Conservation (phyloP, 257 asterid species). For the Solanum clarkiae region DNA sequence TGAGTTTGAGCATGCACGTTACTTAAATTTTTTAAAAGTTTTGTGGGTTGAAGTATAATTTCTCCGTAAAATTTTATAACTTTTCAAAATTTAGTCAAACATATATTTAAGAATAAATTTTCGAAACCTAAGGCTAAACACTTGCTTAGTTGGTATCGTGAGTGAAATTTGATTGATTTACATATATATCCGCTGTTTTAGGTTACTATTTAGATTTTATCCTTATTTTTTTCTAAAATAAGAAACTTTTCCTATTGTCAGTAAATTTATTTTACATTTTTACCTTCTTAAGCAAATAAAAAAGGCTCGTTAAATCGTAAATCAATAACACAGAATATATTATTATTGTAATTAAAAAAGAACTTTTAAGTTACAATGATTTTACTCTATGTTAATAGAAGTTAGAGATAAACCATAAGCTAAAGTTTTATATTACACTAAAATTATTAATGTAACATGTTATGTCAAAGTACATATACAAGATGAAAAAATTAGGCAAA, state of each 20-base stretch:
- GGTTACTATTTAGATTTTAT: background rate
- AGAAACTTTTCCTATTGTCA: no score
- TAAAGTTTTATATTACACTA: background rate
- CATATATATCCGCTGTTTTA: background rate
- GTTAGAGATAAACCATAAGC: background rate
- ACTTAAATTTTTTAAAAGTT: no score
- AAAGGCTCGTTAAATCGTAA: background rate
- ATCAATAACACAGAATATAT: background rate
- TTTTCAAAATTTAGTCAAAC: background rate
- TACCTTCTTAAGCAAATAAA: background rate
- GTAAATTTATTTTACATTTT: no score
- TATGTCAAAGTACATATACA: background rate
- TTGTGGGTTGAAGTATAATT: no score
- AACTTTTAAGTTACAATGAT: no score
- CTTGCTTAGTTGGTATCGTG: background rate
- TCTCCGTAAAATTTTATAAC: accelerated
- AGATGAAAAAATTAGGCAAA: background rate
- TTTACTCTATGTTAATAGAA: background rate
- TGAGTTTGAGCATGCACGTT: no score
- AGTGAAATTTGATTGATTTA: background rate
- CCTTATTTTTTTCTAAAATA: background rate
- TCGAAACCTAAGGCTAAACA: background rate
- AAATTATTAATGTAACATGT: background rate
- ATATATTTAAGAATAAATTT: background rate
- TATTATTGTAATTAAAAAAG: background rate